These are phyloP conservation scores for Hypomontagnella submonticulosa DNA, from an alignment of 495 filamentous ascomycete species.

Conservation along the genomic window DNA sequence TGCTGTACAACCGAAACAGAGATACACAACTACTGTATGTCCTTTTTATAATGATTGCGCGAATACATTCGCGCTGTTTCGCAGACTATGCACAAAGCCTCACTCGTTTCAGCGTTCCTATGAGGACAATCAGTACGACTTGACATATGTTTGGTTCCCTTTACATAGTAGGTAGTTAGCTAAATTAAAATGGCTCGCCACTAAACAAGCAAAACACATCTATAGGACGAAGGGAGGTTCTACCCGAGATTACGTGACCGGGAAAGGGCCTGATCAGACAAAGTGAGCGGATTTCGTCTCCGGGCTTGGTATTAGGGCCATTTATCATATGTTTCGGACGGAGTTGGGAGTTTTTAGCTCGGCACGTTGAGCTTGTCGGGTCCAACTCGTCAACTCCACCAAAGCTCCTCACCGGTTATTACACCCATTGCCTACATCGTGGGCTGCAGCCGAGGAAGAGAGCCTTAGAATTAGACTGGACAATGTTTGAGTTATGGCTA, in stretches of 20 bases:
- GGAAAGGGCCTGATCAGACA: constrained; percentile 10
- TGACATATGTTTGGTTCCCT: not conserved
- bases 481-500: constrained; percentile 19
- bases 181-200: not conserved
- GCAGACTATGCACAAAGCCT: constrained; percentile 5
- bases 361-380: constrained; percentile 18
- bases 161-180: not conserved
- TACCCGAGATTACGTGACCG: constrained; percentile 27
- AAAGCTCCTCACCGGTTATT: constrained; percentile 15
- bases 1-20: not conserved
- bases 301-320: not conserved
- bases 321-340: not conserved
- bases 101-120: too few relatives aligned
- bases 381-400: constrained; percentile 18
- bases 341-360: constrained; percentile 1
- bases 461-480: constrained; percentile 11
- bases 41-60: not conserved
- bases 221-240: not conserved
- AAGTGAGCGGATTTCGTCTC: too few relatives aligned
- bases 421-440: constrained; percentile 3
- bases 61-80: not conserved
- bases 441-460: constrained; percentile 31
- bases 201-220: not conserved
- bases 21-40: not conserved
- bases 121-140: constrained; percentile 11